These are phyloP conservation scores for Talaromyces sp. DNA, from an alignment of 2,329 filamentous ascomycete genomes.

Conservation along the genomic window DNA sequence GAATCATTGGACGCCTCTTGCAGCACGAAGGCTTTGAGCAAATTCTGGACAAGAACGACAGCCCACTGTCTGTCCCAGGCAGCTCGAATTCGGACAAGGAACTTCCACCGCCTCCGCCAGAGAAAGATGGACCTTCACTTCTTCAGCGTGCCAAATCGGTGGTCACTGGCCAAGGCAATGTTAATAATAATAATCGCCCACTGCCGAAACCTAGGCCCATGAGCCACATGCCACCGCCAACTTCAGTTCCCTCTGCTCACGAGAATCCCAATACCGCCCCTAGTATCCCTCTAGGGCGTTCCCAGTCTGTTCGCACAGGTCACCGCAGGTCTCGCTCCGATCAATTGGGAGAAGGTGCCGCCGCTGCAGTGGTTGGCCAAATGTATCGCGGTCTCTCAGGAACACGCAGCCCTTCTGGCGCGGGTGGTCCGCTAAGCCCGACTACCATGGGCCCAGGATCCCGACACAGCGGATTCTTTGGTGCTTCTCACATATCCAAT, in stretches of 20 bases:
- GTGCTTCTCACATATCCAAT: conserved; percentile 47
- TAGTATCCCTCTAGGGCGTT: conserved; percentile 41
- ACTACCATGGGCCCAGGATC: conserved; percentile 39
- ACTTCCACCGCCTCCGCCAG: conserved; percentile 66
- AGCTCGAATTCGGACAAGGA: conserved; percentile 66
- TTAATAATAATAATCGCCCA: conserved; percentile 21
- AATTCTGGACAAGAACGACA: conserved; percentile 75
- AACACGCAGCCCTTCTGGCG: conserved; percentile 31
- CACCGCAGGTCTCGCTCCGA: conserved; percentile 48
- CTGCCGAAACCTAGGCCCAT: conserved; percentile 41
- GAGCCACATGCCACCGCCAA: conserved; percentile 37
- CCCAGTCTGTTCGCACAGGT: conserved; percentile 32
- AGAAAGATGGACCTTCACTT: conserved; percentile 47
- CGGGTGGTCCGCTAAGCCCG: conserved; percentile 53
- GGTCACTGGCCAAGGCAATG: conserved; percentile 33
- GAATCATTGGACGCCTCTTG: conserved; percentile 91
- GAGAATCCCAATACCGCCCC: conserved; percentile 44
- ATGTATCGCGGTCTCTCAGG: conserved; percentile 69
- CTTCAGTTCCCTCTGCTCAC: conserved; percentile 30
- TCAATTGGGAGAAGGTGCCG: conserved; percentile 36
- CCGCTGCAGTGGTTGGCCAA: conserved; percentile 72
- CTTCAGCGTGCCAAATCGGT: conserved; percentile 57
- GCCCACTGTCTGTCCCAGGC: conserved; percentile 27
- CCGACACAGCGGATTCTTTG: conserved; percentile 33
- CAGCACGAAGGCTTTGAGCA: conserved; percentile 93